Evolutionary conservation across 1,284 basidiomycete genomes (phyloP).

Genomic region (Irpex sp.): DNA sequence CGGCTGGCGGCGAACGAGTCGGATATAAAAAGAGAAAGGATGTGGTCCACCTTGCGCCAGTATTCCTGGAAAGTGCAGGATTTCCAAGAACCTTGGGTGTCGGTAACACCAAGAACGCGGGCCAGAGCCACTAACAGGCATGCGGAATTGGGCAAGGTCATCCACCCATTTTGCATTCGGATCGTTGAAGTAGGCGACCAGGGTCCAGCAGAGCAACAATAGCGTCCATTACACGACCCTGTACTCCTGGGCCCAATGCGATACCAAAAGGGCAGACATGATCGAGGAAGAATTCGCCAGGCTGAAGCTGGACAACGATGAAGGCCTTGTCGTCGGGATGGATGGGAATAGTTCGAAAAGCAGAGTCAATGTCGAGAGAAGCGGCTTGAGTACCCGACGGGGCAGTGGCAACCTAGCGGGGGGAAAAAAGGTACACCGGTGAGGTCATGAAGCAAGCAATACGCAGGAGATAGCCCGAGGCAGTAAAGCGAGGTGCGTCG

Average conservation of each 20-base stretch:
- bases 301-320: conserved; percentile 22
- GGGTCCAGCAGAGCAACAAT: too few relatives aligned
- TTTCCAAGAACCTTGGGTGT: too few relatives aligned
- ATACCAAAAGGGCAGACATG: conserved; percentile 29
- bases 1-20: too few relatives aligned
- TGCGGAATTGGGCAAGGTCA: too few relatives aligned
- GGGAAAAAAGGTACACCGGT: not conserved
- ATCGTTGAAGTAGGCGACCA: too few relatives aligned
- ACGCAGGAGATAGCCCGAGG: not conserved
- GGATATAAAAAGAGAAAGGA: too few relatives aligned
- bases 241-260: conserved; percentile 23
- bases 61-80: too few relatives aligned
- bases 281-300: conserved; percentile 25
- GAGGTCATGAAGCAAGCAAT: not conserved
- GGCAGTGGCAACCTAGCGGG: conserved; percentile 25
- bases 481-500: not conserved
- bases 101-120: too few relatives aligned
- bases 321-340: not conserved
- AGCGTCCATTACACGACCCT: conserved; percentile 29
- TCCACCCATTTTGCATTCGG: too few relatives aligned
- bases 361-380: conserved; percentile 30
- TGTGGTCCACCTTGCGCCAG: too few relatives aligned
- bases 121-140: too few relatives aligned
- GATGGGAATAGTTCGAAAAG: conserved; percentile 29
- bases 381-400: conserved; percentile 30